A percentile compares a stretch with the other conserved stretches of the same genome.
phyloP scores from a whole-genome alignment of 2,329 filamentous ascomycete genomes.

The Aureobasidium uvarum region DNA sequence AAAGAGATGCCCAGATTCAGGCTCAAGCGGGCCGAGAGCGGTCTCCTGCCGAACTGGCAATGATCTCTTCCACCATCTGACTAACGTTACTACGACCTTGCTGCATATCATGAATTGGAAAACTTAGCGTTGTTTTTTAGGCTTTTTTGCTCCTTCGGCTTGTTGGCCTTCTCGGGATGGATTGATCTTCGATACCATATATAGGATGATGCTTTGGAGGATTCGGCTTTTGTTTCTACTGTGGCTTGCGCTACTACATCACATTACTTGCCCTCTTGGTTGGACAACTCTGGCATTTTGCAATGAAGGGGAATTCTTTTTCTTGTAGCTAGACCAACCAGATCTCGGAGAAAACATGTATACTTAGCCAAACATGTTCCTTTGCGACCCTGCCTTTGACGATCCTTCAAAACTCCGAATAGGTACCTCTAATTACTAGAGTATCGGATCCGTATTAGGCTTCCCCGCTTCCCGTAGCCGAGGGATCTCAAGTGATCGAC shows the following conservation, averaged over 20 bases:
- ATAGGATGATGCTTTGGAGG: neutral
- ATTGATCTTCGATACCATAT: conserved; percentile 1
- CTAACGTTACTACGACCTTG: conserved; percentile 19
- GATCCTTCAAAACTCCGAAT: neutral
- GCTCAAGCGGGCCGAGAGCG: conserved; percentile 18
- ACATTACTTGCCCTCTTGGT: neutral
- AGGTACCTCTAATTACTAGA: neutral
- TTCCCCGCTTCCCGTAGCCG: conserved; percentile 20
- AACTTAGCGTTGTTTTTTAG: conserved; percentile 21
- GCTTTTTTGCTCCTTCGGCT: neutral
- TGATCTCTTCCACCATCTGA: neutral
- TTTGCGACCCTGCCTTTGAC: neutral
- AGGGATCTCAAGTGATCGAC: conserved; percentile 15
- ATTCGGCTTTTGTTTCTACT: neutral
- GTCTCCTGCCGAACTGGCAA: conserved; percentile 4
- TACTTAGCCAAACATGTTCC: neutral
- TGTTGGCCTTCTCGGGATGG: neutral
- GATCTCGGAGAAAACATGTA: conserved; percentile 13
- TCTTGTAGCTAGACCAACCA: neutral
- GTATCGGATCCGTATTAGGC: conserved; percentile 1
- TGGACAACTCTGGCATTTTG: neutral
- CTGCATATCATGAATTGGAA: conserved; percentile 21
- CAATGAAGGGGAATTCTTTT: neutral
- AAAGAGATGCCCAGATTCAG: conserved; percentile 18
- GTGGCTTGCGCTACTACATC: neutral